Base-by-base conservation (phyloP, 2,329 filamentous ascomycete species). In the Pseudodiploospora longispora region DNA sequence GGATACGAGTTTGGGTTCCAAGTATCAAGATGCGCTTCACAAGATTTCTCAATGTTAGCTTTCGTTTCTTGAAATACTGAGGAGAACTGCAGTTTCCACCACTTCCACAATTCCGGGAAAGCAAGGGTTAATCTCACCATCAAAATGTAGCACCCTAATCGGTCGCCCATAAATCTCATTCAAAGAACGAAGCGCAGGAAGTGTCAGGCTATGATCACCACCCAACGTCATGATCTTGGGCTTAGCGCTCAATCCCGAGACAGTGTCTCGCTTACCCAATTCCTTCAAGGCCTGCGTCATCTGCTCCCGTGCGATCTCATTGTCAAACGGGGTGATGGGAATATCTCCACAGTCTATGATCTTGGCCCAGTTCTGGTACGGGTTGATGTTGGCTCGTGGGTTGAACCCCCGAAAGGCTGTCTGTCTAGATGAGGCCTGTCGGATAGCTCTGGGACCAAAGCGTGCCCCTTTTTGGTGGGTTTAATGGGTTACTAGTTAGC, bases 341-440 rank as follows among this genome's bases (percentile, higher is more conserved):
- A 95, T 88, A 60, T 95, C 90, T 38, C 90, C 90, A 62, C 90
- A 96, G 69, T 96, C 90, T 41, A 91, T 71, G 47, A 95, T 79
- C 40, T 77, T 87, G 6, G 88, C 83, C 78, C 87, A 91, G 56
- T 78, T 83, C 59, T 83, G 51, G 67, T 93, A 95, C 0, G 90
- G 88, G 63, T 95, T 96, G 52, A 95, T 75, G 34, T 75, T 76
- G 2, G 87, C 88, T 27, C 88, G 81, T 2, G 85, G 78, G 65
- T 95, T 95, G 75, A 85, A 69, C 58, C 84, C 85, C 36, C 87
- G 79, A 62, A 85, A 87, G 3, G 81, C 76, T 10, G 84, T 87
- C 66, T 95, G 89, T 19, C 89, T 81, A 6, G 83, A 75, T 30
- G 87, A 91, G 35, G 87, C 89, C 34, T 86, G 82, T 44, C 90